A percentile compares a stretch with the other conserved stretches of the same genome.
Conservation (phyloP, 495 filamentous ascomycete species). For the Hyaloscypha bicolor region DNA sequence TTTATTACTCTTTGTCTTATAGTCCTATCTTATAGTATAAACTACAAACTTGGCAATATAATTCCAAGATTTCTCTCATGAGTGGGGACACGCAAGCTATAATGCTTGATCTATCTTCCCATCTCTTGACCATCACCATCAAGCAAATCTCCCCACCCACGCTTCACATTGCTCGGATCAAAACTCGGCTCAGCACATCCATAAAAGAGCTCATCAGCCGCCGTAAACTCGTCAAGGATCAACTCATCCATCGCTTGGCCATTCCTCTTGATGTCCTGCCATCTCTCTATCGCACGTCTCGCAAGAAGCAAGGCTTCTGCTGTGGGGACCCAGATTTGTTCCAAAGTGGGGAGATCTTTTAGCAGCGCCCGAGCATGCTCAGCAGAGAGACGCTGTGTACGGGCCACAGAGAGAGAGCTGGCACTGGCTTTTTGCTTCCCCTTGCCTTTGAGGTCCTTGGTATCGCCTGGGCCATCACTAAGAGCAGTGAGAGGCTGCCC, state of each 20-base stretch:
- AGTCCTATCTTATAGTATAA: too few relatives aligned
- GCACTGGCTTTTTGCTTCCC: conserved; percentile 20
- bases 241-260: conserved; percentile 51
- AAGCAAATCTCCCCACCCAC: neutral
- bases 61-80: too few relatives aligned
- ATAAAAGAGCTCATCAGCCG: conserved; percentile 43
- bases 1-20: too few relatives aligned
- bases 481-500: neutral
- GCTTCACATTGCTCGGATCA: neutral
- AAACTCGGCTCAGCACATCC: neutral
- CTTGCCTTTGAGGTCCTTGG: neutral
- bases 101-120: too few relatives aligned
- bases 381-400: conserved; percentile 27
- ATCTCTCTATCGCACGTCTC: conserved; percentile 48
- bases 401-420: neutral
- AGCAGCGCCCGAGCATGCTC: conserved; percentile 45
- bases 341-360: conserved; percentile 45
- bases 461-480: neutral
- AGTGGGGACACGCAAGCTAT: too few relatives aligned
- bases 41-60: too few relatives aligned
- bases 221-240: conserved; percentile 48
- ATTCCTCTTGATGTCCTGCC: conserved; percentile 52
- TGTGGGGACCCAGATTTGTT: conserved; percentile 52
- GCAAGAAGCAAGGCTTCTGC: conserved; percentile 54
- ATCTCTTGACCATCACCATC: neutral